Evolutionary conservation across 129 eudicot species (phyloP).

Genomic region (Arctium lappa): DNA sequence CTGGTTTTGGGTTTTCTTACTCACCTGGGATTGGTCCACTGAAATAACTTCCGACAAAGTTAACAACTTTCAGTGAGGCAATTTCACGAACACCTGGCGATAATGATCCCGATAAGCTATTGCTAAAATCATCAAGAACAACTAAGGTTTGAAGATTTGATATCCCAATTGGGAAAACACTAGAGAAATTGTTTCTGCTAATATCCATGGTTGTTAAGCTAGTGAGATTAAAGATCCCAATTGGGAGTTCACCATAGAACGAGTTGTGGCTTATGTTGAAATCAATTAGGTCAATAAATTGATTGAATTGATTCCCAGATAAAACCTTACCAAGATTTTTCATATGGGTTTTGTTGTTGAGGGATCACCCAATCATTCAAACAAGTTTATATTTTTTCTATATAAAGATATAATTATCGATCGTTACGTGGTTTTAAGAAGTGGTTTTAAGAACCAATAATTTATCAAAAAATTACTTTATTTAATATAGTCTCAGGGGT

Average conservation of each 20-base stretch:
- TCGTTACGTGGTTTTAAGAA: too few species aligned
- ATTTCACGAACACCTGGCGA: constrained; percentile 60
- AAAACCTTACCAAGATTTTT: constrained; percentile 66
- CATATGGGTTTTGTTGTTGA: constrained; percentile 32
- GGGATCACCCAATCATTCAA: constrained; percentile 63
- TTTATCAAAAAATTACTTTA: too few species aligned
- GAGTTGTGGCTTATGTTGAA: constrained; percentile 77
- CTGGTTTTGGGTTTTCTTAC: too few species aligned
- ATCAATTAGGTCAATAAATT: constrained; percentile 51
- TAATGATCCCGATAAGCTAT: constrained; percentile 83
- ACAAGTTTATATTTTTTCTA: too few species aligned
- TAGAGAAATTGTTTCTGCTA: too few species aligned
- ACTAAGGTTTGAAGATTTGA: constrained; percentile 42
- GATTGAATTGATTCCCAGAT: constrained; percentile 48
- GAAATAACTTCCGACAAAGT: constrained; percentile 96
- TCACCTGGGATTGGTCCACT: constrained; percentile 74
- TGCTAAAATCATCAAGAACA: constrained; percentile 91
- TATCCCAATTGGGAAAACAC: constrained; percentile 61
- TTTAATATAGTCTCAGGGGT: too few species aligned
- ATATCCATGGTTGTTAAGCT: too few species aligned
- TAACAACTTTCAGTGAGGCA: constrained; percentile 49
- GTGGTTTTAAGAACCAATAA: too few species aligned
- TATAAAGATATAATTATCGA: too few species aligned
- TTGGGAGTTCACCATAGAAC: too few species aligned
- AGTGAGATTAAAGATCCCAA: too few species aligned